Evolutionary conservation across 306 rosid species (phyloP).

Genomic region (Rosa rugosa): DNA sequence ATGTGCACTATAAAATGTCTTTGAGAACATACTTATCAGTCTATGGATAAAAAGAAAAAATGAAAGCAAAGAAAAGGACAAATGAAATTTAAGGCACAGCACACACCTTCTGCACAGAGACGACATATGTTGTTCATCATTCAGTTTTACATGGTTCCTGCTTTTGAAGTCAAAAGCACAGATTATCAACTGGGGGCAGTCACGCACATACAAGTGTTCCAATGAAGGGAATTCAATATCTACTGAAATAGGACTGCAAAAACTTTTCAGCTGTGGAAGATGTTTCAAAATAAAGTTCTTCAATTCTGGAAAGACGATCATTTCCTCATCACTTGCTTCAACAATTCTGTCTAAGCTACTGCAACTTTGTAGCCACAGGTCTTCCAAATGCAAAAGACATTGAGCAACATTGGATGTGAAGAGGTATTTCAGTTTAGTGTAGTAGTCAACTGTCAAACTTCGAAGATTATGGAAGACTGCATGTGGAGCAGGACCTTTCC

Average conservation of each 20-base stretch:
- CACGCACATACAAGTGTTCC: constrained; percentile 1
- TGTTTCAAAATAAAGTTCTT: neutral
- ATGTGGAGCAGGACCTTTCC: neutral
- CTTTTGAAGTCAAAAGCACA: neutral
- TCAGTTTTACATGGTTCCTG: no score
- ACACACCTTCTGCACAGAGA: no score
- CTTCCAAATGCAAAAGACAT: constrained; percentile 11
- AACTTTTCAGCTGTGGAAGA: neutral
- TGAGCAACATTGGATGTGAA: constrained; percentile 1
- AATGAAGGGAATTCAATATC: constrained; percentile 12
- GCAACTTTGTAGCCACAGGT: neutral
- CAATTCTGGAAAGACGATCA: neutral
- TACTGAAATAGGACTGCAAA: neutral
- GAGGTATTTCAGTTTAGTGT: neutral
- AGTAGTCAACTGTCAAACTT: neutral
- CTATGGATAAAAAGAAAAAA: no score
- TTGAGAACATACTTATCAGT: no score
- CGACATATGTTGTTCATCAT: no score
- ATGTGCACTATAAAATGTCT: no score
- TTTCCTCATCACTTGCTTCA: neutral
- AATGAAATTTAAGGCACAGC: no score
- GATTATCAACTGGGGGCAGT: neutral
- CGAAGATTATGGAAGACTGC: constrained; percentile 4
- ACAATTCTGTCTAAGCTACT: neutral
- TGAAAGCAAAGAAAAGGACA: no score